These are phyloP conservation scores for Euphorbia pulcherrima DNA, from an alignment of 345 rosid genomes.

Conservation along the genomic window DNA sequence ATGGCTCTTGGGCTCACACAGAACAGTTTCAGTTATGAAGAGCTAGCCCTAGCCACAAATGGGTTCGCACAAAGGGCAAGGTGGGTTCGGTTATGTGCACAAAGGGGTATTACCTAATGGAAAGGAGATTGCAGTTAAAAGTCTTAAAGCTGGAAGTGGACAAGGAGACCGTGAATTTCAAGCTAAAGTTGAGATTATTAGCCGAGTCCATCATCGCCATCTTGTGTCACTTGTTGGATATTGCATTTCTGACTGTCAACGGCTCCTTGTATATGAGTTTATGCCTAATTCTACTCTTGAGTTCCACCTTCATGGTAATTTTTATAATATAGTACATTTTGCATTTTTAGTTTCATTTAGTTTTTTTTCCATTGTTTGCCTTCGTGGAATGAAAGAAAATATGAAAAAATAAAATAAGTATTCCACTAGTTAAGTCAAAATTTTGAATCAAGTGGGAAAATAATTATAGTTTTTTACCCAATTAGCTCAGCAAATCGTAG, in stretches of 20 bases:
- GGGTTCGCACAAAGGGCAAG: constrained; percentile 73
- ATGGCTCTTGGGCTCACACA: constrained; percentile 55
- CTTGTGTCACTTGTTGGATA: constrained; percentile 90
- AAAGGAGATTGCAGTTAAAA: constrained; percentile 82
- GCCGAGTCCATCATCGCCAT: constrained; percentile 91
- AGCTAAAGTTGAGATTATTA: constrained; percentile 87
- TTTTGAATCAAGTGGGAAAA: too few relatives aligned
- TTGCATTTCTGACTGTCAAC: constrained; percentile 50
- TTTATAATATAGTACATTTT: neutral
- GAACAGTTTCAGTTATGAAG: constrained; percentile 62
- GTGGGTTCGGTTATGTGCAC: constrained; percentile 85
- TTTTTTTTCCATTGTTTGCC: too few relatives aligned
- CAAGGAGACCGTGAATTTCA: constrained; percentile 80
- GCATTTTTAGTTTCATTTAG: neutral
- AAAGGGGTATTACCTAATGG: constrained; percentile 71
- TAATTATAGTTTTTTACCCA: too few relatives aligned
- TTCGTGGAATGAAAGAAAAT: too few relatives aligned
- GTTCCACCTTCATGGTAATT: constrained; percentile 67
- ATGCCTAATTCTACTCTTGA: constrained; percentile 70
- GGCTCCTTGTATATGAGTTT: constrained; percentile 69
- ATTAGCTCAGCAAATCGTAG: too few relatives aligned
- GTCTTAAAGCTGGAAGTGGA: constrained; percentile 70
- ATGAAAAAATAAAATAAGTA: too few relatives aligned
- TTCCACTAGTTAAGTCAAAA: too few relatives aligned
- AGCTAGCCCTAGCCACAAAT: constrained; percentile 58